Evolutionary conservation across 1,284 basidiomycete genomes (phyloP).

Genomic region (Apiotrichum sp.): DNA sequence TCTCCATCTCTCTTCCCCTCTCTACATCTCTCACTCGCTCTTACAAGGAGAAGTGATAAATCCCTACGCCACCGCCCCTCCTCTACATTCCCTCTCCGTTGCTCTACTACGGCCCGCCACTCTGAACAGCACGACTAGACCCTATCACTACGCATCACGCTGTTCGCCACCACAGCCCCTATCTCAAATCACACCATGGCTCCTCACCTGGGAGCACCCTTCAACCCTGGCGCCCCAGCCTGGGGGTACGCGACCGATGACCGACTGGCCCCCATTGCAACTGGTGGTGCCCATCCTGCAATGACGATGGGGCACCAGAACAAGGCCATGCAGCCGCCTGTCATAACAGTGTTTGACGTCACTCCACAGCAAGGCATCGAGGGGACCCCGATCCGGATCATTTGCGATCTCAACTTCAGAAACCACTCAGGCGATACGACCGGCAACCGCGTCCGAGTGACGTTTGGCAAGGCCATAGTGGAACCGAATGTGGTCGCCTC

Average conservation of each 20-base stretch:
- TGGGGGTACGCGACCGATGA: neutral
- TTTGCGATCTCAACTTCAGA: conserved; percentile 25
- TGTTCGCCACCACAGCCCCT: neutral
- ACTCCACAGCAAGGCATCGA: conserved; percentile 25
- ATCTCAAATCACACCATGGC: neutral
- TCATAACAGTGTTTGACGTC: conserved; percentile 25
- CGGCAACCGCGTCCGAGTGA: conserved; percentile 24
- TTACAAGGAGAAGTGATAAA: neutral
- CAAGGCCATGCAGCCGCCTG: neutral
- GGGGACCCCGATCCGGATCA: conserved; percentile 27
- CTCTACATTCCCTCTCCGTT: neutral
- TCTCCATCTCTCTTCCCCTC: neutral
- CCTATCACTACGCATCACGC: neutral
- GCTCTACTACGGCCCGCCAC: neutral
- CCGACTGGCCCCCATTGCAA: neutral
- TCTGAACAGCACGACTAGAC: neutral
- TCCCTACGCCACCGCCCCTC: neutral
- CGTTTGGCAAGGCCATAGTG: conserved; percentile 31
- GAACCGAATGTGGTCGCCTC: conserved; percentile 25
- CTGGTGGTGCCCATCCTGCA: neutral
- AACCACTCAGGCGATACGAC: neutral
- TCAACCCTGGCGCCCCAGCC: neutral
- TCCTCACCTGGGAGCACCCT: neutral
- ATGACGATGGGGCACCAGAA: neutral
- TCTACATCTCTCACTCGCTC: too few species aligned